Evolutionary conservation across 2,329 filamentous ascomycete genomes (phyloP).

Genomic region (Diplocarpon mali): DNA sequence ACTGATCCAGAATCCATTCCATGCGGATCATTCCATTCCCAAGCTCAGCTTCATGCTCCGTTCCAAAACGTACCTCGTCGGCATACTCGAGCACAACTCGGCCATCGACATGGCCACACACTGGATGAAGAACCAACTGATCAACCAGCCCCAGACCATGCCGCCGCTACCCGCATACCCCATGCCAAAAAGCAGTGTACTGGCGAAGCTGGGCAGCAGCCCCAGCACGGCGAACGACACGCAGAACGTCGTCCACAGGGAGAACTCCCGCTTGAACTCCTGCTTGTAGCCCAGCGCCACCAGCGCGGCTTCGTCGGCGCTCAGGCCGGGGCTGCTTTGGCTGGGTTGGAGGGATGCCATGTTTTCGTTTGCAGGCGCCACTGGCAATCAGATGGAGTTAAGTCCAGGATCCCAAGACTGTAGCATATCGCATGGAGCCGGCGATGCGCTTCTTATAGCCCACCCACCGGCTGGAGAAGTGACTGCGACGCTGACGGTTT

Average conservation of each 20-base stretch:
- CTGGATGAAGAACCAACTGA: constrained; percentile 63
- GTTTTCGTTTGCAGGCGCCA: too few relatives aligned
- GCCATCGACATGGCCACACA: constrained; percentile 59
- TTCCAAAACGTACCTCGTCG: constrained; percentile 38
- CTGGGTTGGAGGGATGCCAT: too few relatives aligned
- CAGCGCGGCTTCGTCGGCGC: constrained; percentile 47
- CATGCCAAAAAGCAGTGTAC: constrained; percentile 61
- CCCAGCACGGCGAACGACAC: constrained; percentile 65
- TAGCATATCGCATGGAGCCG: too few relatives aligned
- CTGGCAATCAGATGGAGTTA: too few relatives aligned
- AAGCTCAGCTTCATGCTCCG: too few relatives aligned
- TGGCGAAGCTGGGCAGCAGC: constrained; percentile 59
- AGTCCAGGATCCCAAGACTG: too few relatives aligned
- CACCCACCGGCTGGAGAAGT: too few relatives aligned
- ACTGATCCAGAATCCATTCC: too few relatives aligned
- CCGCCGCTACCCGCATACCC: constrained; percentile 46
- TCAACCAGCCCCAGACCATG: constrained; percentile 68
- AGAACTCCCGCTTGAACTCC: constrained; percentile 53
- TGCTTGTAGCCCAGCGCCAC: constrained; percentile 48
- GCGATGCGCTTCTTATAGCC: too few relatives aligned
- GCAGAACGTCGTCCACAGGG: constrained; percentile 62
- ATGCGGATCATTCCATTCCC: too few relatives aligned
- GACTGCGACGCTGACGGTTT: too few relatives aligned
- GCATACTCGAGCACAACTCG: constrained; percentile 63
- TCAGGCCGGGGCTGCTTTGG: constrained; percentile 26